Percentiles rank a stretch among this genome's conserved stretches.
Evolutionary conservation across 495 filamentous ascomycete species (phyloP).

Genomic region (Hypomontagnella monticulosa): DNA sequence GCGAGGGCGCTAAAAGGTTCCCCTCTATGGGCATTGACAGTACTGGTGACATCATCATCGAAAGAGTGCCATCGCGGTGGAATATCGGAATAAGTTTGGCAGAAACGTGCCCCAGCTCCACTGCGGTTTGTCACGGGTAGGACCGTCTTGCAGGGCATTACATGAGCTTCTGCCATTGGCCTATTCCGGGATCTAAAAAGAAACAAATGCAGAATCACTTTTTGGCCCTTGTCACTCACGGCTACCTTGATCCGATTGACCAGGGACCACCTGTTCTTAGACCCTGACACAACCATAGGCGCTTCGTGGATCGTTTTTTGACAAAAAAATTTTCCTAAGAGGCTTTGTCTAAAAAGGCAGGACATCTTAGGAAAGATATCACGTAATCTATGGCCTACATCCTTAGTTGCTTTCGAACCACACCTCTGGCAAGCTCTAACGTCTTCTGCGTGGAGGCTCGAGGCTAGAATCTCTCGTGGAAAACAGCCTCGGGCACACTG

Average conservation of each 20-base stretch:
- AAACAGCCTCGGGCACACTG: conserved; percentile 1
- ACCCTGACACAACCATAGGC: conserved; percentile 7
- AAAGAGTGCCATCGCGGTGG: conserved; percentile 31
- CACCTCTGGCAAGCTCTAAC: neutral
- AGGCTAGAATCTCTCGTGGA: conserved; percentile 19
- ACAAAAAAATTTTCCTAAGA: neutral
- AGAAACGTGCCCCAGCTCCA: conserved; percentile 27
- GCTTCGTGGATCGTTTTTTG: neutral
- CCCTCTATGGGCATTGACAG: conserved; percentile 27
- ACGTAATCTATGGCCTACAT: conserved; percentile 4
- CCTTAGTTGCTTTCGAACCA: conserved; percentile 2
- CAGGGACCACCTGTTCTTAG: conserved; percentile 1
- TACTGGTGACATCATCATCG: conserved; percentile 38
- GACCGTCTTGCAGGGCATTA: conserved; percentile 25
- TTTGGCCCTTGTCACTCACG: conserved; percentile 12
- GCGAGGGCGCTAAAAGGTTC: conserved; percentile 23
- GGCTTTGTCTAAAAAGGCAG: conserved; percentile 8
- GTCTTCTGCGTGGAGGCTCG: conserved; percentile 7
- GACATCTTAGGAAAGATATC: conserved; percentile 13
- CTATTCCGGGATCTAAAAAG: conserved; percentile 16
- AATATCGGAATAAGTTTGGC: conserved; percentile 21
- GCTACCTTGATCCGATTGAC: conserved; percentile 14
- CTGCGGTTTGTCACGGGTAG: conserved; percentile 37
- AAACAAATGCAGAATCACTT: conserved; percentile 14
- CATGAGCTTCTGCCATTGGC: conserved; percentile 5